These are phyloP conservation scores for Daldinia childiae DNA, from an alignment of 495 filamentous ascomycete genomes.

Conservation along the genomic window DNA sequence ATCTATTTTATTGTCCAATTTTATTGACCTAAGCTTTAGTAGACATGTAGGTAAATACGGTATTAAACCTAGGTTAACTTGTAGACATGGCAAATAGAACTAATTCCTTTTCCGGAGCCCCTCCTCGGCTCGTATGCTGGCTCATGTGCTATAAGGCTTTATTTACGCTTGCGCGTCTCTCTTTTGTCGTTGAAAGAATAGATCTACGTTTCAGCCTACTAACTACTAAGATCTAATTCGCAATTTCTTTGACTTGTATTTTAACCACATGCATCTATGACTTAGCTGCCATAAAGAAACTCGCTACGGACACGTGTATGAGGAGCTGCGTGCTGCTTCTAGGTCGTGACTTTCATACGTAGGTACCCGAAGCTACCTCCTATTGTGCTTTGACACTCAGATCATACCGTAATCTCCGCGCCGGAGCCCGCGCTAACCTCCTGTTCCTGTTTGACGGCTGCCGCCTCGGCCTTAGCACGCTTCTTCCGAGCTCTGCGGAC, in stretches of 20 bases:
- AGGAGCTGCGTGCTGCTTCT: not conserved
- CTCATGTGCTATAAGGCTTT: not conserved
- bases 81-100: not conserved
- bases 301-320: not conserved
- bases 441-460: slow-evolving; percentile 17
- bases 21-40: not conserved
- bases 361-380: not conserved
- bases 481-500: slow-evolving; percentile 61
- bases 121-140: not conserved
- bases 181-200: not conserved
- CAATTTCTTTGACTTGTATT: not conserved
- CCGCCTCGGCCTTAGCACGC: slow-evolving; percentile 54
- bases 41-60: not conserved
- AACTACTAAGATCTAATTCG: not conserved
- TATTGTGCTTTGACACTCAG: not conserved
- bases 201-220: not conserved
- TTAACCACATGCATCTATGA: not conserved
- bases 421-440: slow-evolving; percentile 1
- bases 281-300: not conserved
- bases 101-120: not conserved
- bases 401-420: slow-evolving; percentile 28
- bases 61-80: not conserved
- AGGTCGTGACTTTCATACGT: not conserved
- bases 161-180: not conserved
- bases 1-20: too few relatives aligned